Evolutionary conservation across 441 rosid species (phyloP).

Genomic region (Populus trichocarpa): DNA sequence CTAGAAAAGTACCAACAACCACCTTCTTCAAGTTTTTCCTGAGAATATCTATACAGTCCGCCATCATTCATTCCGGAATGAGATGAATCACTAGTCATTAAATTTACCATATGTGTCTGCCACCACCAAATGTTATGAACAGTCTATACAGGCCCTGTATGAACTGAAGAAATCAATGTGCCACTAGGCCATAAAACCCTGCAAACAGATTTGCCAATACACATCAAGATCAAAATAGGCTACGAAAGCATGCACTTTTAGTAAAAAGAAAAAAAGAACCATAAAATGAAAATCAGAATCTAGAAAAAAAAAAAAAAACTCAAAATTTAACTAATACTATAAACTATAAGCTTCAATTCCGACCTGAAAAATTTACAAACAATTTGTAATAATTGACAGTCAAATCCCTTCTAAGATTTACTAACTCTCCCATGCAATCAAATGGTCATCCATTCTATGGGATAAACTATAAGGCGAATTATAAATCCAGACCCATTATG

Average conservation of each 20-base stretch:
- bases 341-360: not conserved
- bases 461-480: not conserved
- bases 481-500: not conserved
- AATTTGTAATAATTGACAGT: not conserved
- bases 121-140: not conserved
- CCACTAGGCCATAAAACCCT: constrained; percentile 5
- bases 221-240: not conserved
- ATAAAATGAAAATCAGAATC: not conserved
- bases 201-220: constrained; percentile 9
- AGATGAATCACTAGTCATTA: constrained; percentile 53
- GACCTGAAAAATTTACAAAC: not conserved
- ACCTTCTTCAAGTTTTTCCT: constrained; percentile 50
- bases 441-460: not conserved
- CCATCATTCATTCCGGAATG: constrained; percentile 32
- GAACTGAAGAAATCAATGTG: not conserved
- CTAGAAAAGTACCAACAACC: constrained; percentile 79
- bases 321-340: not conserved
- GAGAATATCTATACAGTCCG: constrained; percentile 38
- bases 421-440: not conserved
- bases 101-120: constrained; percentile 44
- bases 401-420: not conserved
- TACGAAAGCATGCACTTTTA: not conserved
- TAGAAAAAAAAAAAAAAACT: not conserved
- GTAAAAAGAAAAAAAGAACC: not conserved
- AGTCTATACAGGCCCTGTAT: not conserved